Evolutionary conservation across 228 moss, liverwort and hornwort genomes (phyloP).

Genomic region (Sphagnum magellanicum): DNA sequence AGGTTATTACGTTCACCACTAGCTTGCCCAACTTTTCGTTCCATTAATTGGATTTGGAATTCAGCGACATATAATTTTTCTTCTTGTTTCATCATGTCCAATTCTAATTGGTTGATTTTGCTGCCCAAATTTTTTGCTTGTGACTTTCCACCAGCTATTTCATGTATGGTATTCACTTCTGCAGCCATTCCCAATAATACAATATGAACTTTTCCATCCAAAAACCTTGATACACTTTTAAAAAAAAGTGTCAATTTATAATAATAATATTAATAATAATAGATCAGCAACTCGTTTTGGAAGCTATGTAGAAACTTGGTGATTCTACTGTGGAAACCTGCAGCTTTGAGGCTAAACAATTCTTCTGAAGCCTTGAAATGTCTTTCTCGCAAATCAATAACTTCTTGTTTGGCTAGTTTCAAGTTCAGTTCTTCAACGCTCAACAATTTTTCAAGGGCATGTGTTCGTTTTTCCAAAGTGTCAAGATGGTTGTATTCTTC

Average conservation of each 20-base stretch:
- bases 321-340: conserved; percentile 13
- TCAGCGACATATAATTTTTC: conserved; percentile 74
- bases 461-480: conserved; percentile 62
- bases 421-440: conserved; percentile 67
- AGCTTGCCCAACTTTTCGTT: conserved; percentile 72
- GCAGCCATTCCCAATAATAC: neutral
- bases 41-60: conserved; percentile 77
- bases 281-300: too few species aligned
- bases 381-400: conserved; percentile 48
- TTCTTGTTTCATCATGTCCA: conserved; percentile 62
- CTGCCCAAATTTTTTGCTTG: conserved; percentile 61
- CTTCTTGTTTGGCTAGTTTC: conserved; percentile 57
- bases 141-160: conserved; percentile 74
- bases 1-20: conserved; percentile 52
- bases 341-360: conserved; percentile 38
- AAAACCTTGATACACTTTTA: too few species aligned
- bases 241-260: too few species aligned
- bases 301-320: too few species aligned
- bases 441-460: conserved; percentile 55
- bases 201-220: neutral
- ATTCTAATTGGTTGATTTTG: conserved; percentile 51
- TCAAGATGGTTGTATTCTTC: conserved; percentile 74
- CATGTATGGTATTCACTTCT: conserved; percentile 65
- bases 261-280: too few species aligned
- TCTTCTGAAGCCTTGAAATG: conserved; percentile 65